Percentiles rank a stretch among this genome's conserved stretches.
These are phyloP conservation scores for Coemansia sp. DNA, from an alignment of 192 early-diverging fungal genomes.

Conservation along the genomic window DNA sequence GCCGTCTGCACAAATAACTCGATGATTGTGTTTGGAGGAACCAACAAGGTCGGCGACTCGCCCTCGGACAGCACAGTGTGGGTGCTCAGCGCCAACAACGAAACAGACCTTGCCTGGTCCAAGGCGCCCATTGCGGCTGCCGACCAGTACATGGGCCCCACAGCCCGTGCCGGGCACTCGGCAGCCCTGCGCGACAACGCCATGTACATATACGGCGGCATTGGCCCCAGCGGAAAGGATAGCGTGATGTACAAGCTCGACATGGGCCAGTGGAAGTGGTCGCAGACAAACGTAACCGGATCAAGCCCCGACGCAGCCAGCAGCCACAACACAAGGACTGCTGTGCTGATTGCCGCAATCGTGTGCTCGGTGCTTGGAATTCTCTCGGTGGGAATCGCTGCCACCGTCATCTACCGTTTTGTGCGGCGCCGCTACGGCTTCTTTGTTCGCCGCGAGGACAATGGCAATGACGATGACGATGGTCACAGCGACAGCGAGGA, in stretches of 20 bases:
- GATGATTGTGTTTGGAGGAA: constrained; percentile 73
- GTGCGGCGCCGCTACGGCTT: constrained; percentile 32
- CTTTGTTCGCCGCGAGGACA: constrained; percentile 4
- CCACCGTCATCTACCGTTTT: constrained; percentile 45
- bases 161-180: constrained; percentile 65
- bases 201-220: constrained; percentile 74
- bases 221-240: constrained; percentile 60
- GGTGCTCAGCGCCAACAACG: constrained; percentile 40
- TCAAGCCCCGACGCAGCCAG: constrained; percentile 16
- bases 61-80: constrained; percentile 59
- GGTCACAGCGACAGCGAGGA: background rate
- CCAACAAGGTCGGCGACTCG: constrained; percentile 22
- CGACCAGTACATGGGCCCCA: constrained; percentile 48
- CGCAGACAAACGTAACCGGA: constrained; percentile 46
- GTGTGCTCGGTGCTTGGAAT: constrained; percentile 53
- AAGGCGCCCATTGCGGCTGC: constrained; percentile 43
- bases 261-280: constrained; percentile 64
- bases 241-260: constrained; percentile 69
- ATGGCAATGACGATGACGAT: background rate
- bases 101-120: constrained; percentile 39
- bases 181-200: constrained; percentile 61
- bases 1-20: constrained; percentile 67
- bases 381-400: constrained; percentile 48
- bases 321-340: constrained; percentile 34
- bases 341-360: constrained; percentile 55